Evolutionary conservation across 2,329 filamentous ascomycete genomes (phyloP).

Genomic region (Westerdykella ornata): DNA sequence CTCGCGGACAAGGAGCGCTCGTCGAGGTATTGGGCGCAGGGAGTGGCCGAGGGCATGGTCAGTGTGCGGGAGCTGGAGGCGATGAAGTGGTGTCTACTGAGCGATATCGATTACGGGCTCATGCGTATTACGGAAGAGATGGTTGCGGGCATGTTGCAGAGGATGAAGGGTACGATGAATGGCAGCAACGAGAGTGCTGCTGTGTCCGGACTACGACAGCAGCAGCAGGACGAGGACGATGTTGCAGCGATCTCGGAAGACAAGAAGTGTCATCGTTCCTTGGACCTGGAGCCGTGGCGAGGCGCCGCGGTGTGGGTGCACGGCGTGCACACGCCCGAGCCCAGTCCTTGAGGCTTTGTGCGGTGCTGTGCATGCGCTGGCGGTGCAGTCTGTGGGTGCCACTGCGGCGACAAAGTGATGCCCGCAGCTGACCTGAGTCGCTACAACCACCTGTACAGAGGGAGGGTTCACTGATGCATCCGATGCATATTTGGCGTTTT

Average conservation of each 20-base stretch:
- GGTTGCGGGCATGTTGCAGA: conserved; percentile 18
- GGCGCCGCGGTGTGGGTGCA: conserved; percentile 28
- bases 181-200: neutral
- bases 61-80: conserved; percentile 26
- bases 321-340: conserved; percentile 35
- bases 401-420: too few species aligned
- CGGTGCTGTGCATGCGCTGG: too few species aligned
- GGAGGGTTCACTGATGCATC: neutral
- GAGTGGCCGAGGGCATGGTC: conserved; percentile 13
- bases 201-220: neutral
- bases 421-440: too few species aligned
- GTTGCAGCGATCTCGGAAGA: conserved; percentile 3
- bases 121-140: conserved; percentile 29
- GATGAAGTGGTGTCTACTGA: conserved; percentile 29
- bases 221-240: conserved; percentile 2
- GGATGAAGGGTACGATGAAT: conserved; percentile 25
- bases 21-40: conserved; percentile 28
- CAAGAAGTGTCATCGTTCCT: conserved; percentile 13
- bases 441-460: neutral
- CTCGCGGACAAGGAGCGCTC: conserved; percentile 28
- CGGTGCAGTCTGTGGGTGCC: too few species aligned
- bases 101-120: conserved; percentile 36
- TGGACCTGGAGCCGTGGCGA: conserved; percentile 12
- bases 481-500: conserved; percentile 5
- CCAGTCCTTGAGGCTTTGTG: conserved; percentile 24